Evolutionary conservation across 2,329 filamentous ascomycete species (phyloP).

Genomic region (Thermothelomyces thermophilus): DNA sequence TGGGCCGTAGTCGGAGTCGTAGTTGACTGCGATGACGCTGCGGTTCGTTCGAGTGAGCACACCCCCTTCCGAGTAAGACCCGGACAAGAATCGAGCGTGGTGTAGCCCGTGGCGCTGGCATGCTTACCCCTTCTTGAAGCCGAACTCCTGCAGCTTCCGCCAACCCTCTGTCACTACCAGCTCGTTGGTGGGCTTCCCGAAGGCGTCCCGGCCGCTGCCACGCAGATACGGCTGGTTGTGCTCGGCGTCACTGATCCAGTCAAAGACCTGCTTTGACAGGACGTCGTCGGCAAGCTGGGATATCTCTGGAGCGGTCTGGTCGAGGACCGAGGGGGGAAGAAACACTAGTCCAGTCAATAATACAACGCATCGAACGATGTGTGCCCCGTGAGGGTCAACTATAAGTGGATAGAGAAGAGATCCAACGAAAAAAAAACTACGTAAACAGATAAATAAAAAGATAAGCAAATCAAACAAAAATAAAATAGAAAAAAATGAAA

Average conservation of each 20-base stretch:
- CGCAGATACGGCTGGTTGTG: conserved; percentile 55
- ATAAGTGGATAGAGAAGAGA: no score
- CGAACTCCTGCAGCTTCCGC: conserved; percentile 54
- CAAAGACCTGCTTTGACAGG: conserved; percentile 47
- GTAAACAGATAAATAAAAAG: no score
- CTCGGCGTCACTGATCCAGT: conserved; percentile 58
- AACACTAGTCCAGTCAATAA: conserved; percentile 37
- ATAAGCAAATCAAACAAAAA: no score
- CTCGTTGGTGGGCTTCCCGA: conserved; percentile 52
- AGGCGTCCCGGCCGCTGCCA: conserved; percentile 51
- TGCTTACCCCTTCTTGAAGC: conserved; percentile 45
- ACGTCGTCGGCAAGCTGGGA: conserved; percentile 45
- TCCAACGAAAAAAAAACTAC: no score
- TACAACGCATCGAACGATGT: background rate
- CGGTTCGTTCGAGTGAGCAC: background rate
- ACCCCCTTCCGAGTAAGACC: no score
- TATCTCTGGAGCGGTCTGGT: conserved; percentile 38
- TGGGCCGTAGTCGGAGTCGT: conserved; percentile 45
- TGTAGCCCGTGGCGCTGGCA: background rate
- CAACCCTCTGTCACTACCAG: conserved; percentile 62
- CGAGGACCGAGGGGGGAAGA: conserved; percentile 36
- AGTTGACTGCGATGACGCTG: conserved; percentile 52
- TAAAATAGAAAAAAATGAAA: no score
- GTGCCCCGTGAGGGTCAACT: no score
- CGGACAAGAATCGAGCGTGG: no score